Evolutionary conservation across 441 rosid genomes (phyloP).

Genomic region (Bocquillonia castaneifolia): DNA sequence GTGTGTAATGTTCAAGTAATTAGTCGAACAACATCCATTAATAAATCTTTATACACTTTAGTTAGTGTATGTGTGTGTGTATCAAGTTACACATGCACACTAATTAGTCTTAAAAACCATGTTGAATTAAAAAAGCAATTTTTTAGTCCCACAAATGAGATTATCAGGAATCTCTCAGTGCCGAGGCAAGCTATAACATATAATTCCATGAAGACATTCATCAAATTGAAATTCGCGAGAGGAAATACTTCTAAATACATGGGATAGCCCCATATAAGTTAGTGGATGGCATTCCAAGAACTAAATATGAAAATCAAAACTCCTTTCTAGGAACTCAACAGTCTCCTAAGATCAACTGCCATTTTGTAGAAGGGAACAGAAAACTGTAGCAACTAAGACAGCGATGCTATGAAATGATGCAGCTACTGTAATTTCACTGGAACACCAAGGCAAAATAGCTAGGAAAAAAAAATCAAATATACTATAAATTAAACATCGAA

Average conservation of each 20-base stretch:
- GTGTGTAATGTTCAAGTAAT: neutral
- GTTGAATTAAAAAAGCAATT: neutral
- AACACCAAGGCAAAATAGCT: neutral
- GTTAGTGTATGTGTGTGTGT: too few species aligned
- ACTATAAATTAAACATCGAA: neutral
- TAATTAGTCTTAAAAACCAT: neutral
- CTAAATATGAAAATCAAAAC: neutral
- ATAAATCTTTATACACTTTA: neutral
- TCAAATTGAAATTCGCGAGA: neutral
- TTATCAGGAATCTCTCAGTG: neutral
- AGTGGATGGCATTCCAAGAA: neutral
- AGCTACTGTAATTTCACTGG: neutral
- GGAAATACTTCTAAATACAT: neutral
- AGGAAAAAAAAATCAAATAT: neutral
- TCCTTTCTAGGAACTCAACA: too few species aligned
- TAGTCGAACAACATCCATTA: neutral
- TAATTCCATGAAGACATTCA: neutral
- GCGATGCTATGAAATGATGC: neutral
- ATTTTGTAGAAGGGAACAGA: too few species aligned
- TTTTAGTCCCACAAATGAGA: neutral
- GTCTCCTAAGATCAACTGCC: neutral
- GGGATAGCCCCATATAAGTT: too few species aligned
- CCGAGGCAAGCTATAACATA: neutral
- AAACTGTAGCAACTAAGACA: neutral
- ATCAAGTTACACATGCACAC: too few species aligned